These are phyloP conservation scores for Kwoniella shivajii DNA, from an alignment of 1,284 basidiomycete genomes.

Conservation along the genomic window DNA sequence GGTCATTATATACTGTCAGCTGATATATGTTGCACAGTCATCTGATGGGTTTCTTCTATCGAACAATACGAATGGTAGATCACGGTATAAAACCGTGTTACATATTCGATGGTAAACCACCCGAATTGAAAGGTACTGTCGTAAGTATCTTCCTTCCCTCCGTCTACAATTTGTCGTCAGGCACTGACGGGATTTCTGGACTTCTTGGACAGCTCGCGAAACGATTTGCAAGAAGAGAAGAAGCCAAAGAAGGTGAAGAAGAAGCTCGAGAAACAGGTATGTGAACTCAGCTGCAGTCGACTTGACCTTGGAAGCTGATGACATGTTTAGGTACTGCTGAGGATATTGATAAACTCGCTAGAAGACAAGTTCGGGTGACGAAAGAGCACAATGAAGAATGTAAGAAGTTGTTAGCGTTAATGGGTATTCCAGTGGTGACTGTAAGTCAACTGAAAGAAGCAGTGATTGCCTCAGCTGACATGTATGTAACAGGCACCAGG, in stretches of 20 bases:
- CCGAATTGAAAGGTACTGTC: slow-evolving; percentile 93
- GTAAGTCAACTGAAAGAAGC: slow-evolving; percentile 56
- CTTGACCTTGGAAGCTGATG: not conserved
- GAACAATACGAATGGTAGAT: slow-evolving; percentile 97
- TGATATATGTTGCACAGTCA: slow-evolving; percentile 61
- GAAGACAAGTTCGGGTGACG: slow-evolving; percentile 93
- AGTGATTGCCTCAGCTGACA: not conserved
- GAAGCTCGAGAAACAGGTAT: slow-evolving; percentile 91
- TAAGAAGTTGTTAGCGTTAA: slow-evolving; percentile 78
- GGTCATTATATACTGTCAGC: not conserved
- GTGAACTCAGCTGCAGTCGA: slow-evolving; percentile 12
- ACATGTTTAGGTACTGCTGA: slow-evolving; percentile 69
- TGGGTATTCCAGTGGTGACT: slow-evolving; percentile 95
- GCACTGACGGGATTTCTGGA: not conserved
- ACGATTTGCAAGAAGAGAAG: slow-evolving; percentile 85
- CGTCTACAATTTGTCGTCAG: not conserved
- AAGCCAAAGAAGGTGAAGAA: slow-evolving; percentile 90
- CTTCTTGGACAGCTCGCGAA: slow-evolving; percentile 79
- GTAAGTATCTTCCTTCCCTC: slow-evolving; percentile 60
- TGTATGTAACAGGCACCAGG: slow-evolving; percentile 77
- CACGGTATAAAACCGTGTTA: slow-evolving; percentile 98
- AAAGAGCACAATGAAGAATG: slow-evolving; percentile 97
- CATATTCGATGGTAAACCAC: slow-evolving; percentile 98
- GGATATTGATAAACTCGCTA: slow-evolving; percentile 86
- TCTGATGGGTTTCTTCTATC: slow-evolving; percentile 97